A percentile compares a stretch with the other conserved stretches of the same genome.
These are phyloP conservation scores for Aspergillus taichungensis DNA, from an alignment of 495 filamentous ascomycete species.

Conservation along the genomic window DNA sequence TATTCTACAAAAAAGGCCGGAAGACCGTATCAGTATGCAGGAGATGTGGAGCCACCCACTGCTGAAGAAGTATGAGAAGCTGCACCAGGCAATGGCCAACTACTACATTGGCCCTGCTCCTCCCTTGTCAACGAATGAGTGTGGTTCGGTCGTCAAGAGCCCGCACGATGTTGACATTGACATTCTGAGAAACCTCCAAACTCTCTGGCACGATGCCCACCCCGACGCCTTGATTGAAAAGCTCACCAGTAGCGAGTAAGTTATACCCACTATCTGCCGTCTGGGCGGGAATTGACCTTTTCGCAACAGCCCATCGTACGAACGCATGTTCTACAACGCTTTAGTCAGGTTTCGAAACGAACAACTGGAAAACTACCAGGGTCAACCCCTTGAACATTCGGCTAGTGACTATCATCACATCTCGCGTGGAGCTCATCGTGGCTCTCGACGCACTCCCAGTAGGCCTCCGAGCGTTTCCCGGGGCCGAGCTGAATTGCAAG, in stretches of 20 bases:
- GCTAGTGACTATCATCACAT: conserved; percentile 82
- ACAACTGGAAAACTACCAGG: conserved; percentile 73
- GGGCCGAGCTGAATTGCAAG: conserved; percentile 58
- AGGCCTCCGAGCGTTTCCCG: conserved; percentile 33
- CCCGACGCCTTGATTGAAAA: conserved; percentile 61
- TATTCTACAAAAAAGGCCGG: conserved; percentile 67
- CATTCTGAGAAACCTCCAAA: conserved; percentile 72
- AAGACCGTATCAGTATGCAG: conserved; percentile 63
- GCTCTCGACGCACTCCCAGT: conserved; percentile 33
- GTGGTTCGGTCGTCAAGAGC: conserved; percentile 39
- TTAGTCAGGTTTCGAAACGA: conserved; percentile 72
- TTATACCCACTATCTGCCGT: conserved; percentile 6
- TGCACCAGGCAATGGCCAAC: conserved; percentile 42
- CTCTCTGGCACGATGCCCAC: conserved; percentile 75
- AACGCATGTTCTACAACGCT: conserved; percentile 84
- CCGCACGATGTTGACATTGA: conserved; percentile 63
- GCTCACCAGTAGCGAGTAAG: conserved; percentile 62
- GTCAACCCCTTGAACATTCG: conserved; percentile 63
- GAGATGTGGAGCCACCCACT: conserved; percentile 80
- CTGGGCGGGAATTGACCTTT: neutral
- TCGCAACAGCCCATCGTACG: conserved; percentile 60
- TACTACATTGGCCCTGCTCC: conserved; percentile 47
- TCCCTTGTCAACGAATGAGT: conserved; percentile 43
- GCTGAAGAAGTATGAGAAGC: conserved; percentile 66
- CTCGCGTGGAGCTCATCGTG: conserved; percentile 40